Percentiles rank a stretch among this genome's conserved stretches.
Evolutionary conservation across 768 basidiomycete genomes (phyloP).

Genomic region (Lyophyllum semitale): DNA sequence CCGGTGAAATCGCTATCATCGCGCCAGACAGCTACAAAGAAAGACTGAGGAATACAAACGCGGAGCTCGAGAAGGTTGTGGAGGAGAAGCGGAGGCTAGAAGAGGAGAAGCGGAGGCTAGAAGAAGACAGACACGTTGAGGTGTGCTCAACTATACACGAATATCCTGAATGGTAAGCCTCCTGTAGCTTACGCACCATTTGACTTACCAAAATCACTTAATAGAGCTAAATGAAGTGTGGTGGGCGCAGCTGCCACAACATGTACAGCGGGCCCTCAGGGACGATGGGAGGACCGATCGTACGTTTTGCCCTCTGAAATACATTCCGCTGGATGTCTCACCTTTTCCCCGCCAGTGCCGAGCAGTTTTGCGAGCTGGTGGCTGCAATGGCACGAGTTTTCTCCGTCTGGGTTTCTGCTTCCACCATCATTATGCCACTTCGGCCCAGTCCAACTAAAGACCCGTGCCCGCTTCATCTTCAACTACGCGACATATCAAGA

Average conservation of each 20-base stretch:
- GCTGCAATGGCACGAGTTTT: conserved; percentile 14
- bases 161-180: conserved; percentile 8
- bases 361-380: conserved; percentile 10
- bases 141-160: conserved; percentile 8
- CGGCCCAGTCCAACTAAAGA: conserved; percentile 6
- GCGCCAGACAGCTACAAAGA: conserved; percentile 6
- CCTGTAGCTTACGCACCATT: conserved; percentile 8
- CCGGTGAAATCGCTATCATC: conserved; percentile 4
- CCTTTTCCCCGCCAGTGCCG: conserved; percentile 8
- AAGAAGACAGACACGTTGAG: conserved; percentile 3
- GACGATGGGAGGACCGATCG: conserved; percentile 6
- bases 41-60: conserved; percentile 9
- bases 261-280: conserved; percentile 1
- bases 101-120: conserved; percentile 2
- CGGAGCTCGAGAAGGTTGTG: conserved; percentile 7
- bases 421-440: conserved; percentile 12
- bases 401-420: conserved; percentile 5
- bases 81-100: conserved; percentile 2
- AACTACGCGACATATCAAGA: conserved; percentile 7
- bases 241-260: conserved; percentile 4
- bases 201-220: conserved; percentile 12
- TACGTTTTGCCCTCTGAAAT: conserved; percentile 8
- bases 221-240: conserved; percentile 14
- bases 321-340: conserved; percentile 13
- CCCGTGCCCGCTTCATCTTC: conserved; percentile 10